Base-by-base conservation (phyloP, 495 filamentous ascomycete genomes). In the Aspergillus nanangensis region DNA sequence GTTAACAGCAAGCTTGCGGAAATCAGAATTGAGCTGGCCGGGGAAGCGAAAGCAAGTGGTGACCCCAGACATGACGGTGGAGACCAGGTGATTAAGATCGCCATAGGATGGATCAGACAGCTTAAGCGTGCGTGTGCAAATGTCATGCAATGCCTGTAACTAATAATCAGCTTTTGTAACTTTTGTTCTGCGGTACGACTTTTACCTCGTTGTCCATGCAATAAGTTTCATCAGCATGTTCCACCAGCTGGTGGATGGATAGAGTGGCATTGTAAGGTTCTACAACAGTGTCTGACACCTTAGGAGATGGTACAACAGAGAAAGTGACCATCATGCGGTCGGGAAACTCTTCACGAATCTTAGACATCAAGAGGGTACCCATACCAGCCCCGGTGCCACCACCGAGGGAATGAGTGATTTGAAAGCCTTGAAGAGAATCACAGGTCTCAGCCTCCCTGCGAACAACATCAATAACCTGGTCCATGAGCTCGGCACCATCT, bases 241-340 rank as follows among this genome's bases (percentile, higher is more conserved):
- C 93, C 67, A 99, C 94, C 54, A 99, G 83, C 81, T 99, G 93
- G 78, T 99, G 93, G 52, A 99, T 81, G 61, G 93, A 99, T 52
- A 99, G 87, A 59, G 93, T 99, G 62, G 93, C 93, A 73, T 99
- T 99, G 84, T 99, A 99, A 50, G 93, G 93, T 80, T 99, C 93
- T 67, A 99, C 93, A 61, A 99, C 93, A 69, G 93, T 99, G 67
- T 99, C 93, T 52, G 94, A 97, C 57, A 99, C 93, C 84, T 97
- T 99, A 63, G 93, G 93, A n/a, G 93, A 97, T 52, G 93, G 93
- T 39, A 99, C 84, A 62, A 99, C 93, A 63, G 93, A 99, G 86
- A 96, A 99, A 53, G 93, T 99, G 56, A 94, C 93, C 93, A 99
- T 99, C 93, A 99, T 99, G 63, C 93, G 91, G 78, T 99, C 93